Conservation (phyloP, 2,329 filamentous ascomycete species). For the Talaromyces atroroseus region DNA sequence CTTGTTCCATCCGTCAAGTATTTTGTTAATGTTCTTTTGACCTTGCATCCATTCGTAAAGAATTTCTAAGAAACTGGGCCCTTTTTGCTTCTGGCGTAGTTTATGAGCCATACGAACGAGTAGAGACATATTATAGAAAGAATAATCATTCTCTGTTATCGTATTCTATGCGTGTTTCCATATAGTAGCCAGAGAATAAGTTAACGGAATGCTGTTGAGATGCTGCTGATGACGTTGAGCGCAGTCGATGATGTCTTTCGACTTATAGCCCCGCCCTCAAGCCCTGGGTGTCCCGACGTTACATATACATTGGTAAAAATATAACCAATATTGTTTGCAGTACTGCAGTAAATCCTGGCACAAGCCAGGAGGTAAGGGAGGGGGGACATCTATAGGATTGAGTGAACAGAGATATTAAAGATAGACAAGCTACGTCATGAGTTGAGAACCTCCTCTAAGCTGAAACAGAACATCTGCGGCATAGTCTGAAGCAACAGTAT, state of each 20-base stretch:
- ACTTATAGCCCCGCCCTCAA: neutral
- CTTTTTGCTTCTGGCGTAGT: neutral
- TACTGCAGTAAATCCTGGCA: neutral
- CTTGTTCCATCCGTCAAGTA: constrained; percentile 4
- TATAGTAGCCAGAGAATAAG: too few species aligned
- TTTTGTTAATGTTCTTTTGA: neutral
- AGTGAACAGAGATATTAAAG: too few species aligned
- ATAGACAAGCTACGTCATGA: too few species aligned
- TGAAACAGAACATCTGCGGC: too few species aligned
- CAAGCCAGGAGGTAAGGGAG: too few species aligned
- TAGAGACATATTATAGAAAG: neutral
- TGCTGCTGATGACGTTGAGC: neutral
- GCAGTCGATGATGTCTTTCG: neutral
- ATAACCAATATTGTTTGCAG: neutral
- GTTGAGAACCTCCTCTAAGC: too few species aligned
- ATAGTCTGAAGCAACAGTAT: too few species aligned
- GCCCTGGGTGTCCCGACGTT: neutral
- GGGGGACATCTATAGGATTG: too few species aligned
- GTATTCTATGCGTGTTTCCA: too few species aligned
- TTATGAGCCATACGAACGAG: neutral
- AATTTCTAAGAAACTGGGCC: neutral
- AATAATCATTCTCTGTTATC: neutral
- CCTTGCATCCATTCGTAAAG: neutral
- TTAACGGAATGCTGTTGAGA: too few species aligned
- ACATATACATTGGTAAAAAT: too few species aligned